Percentiles rank a stretch among this genome's conserved stretches.
phyloP scores from a whole-genome alignment of 371 early-diverging fungal genomes.

The Syncephalis fuscata region DNA sequence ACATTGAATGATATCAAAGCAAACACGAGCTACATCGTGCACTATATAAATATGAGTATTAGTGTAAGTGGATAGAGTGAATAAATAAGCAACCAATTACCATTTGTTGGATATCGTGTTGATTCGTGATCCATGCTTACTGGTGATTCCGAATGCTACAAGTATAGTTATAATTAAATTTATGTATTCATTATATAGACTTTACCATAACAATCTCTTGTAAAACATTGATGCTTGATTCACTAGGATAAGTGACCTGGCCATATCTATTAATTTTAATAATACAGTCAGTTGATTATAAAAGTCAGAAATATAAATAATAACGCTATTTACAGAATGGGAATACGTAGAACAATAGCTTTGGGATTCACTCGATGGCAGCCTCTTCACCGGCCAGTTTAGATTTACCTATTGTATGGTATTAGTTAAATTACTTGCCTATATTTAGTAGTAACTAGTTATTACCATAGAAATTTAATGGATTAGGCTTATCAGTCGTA shows the following conservation, averaged over 20 bases:
- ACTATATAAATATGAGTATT: constrained; percentile 23
- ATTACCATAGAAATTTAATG: constrained; percentile 62
- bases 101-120: constrained; percentile 63
- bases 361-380: constrained; percentile 23
- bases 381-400: constrained; percentile 61
- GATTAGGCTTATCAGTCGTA: constrained; percentile 45
- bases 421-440: not conserved
- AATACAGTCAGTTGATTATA: not conserved
- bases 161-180: not conserved
- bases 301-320: not conserved
- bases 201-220: constrained; percentile 36
- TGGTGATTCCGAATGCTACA: constrained; percentile 8
- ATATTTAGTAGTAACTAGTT: not conserved
- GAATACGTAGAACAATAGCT: constrained; percentile 58
- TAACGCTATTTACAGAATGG: constrained; percentile 45
- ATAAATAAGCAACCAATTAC: constrained; percentile 17
- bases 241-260: constrained; percentile 34
- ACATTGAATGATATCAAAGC: constrained; percentile 23
- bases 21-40: constrained; percentile 44
- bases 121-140: constrained; percentile 49
- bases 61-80: too few relatives aligned
- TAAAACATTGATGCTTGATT: constrained; percentile 62
- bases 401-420: constrained; percentile 28
- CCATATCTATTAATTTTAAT: constrained; percentile 34
- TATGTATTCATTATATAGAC: not conserved